Evolutionary conservation across 352 stramenopile genomes (phyloP), one percentile per base, ranked within the genome.

Genomic region (Pythium apleroticum): DNA sequence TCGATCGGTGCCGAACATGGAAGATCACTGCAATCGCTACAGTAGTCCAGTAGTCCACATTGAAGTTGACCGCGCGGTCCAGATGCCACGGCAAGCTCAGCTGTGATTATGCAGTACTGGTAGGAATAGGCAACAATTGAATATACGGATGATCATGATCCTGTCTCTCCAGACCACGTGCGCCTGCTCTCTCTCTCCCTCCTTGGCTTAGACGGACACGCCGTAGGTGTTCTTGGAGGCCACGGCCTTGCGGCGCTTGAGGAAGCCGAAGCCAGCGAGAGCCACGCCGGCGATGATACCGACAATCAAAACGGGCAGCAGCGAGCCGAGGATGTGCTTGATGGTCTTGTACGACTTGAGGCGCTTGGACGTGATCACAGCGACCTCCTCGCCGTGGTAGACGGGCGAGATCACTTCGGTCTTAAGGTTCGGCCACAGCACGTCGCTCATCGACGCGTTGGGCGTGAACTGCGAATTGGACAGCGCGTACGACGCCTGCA

Each of bases 231-330:
- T 39, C 20, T 54, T 53, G 20, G 35, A 27, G 30, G 25, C 35
- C 11, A 65, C 49, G 0, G 60, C 66, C 7, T 65, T 66, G 41
- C 72, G 79, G 56, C 80, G 81, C 35, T 80, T 72, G 56, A 87
- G 57, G 41, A 90, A 55, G 30, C 81, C 79, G 20, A 64, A 78
- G 11, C 30, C 57, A 14, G 71, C 52, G 46, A 88, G 64, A 1
- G 39, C 62, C 14, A 84, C 37, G 19, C 81, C 81, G 9, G 84
- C 24, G 50, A 88, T 52, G 49, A 85, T 64, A 10, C 84, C 76
- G 25, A 82, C 71, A 57, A 92, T 79, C n/a, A 92, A 60, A 45
- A 82, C 69, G 4, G 81, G 81, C 46, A 92, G 43, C 52, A 90
- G 77, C 54, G 78, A 77, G 27, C 66, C 73, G 27, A 86, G 59